Conservation (phyloP, 2,329 filamentous ascomycete genomes). For the Venturia aucupariae region DNA sequence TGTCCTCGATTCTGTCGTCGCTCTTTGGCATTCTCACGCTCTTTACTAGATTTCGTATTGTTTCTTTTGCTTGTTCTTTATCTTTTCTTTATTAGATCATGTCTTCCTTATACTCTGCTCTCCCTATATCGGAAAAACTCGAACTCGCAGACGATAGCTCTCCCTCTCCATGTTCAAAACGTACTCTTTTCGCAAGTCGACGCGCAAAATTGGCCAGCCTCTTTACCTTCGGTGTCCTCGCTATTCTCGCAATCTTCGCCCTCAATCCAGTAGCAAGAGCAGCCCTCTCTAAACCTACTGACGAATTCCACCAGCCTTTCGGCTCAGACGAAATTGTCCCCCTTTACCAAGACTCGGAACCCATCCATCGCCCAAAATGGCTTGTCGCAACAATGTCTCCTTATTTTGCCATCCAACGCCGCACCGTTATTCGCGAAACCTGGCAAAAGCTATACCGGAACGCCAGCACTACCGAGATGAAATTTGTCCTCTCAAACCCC, state of each 20-base stretch:
- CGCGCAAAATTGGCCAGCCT: neutral
- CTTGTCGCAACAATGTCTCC: slow-evolving; percentile 9
- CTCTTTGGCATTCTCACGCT: neutral
- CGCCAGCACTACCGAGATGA: slow-evolving; percentile 21
- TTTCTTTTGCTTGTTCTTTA: neutral
- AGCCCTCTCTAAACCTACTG: neutral
- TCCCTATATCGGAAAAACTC: neutral
- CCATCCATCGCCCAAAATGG: slow-evolving; percentile 3
- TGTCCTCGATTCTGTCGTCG: neutral
- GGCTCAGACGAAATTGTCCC: neutral
- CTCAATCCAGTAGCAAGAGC: neutral
- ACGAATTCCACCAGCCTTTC: neutral
- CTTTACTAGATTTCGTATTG: neutral
- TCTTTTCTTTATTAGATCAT: neutral
- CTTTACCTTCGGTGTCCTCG: neutral
- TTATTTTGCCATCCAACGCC: neutral
- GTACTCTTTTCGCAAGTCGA: neutral
- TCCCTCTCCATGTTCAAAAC: neutral
- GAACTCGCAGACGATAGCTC: neutral
- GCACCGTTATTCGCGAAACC: slow-evolving; percentile 23
- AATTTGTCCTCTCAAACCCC: slow-evolving; percentile 27
- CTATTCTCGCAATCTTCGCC: neutral
- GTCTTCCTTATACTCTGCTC: neutral
- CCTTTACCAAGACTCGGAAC: neutral
- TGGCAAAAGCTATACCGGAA: slow-evolving; percentile 27